These are phyloP conservation scores for Pseudocercospora ulei DNA, from an alignment of 2,329 filamentous ascomycete species.

Conservation along the genomic window DNA sequence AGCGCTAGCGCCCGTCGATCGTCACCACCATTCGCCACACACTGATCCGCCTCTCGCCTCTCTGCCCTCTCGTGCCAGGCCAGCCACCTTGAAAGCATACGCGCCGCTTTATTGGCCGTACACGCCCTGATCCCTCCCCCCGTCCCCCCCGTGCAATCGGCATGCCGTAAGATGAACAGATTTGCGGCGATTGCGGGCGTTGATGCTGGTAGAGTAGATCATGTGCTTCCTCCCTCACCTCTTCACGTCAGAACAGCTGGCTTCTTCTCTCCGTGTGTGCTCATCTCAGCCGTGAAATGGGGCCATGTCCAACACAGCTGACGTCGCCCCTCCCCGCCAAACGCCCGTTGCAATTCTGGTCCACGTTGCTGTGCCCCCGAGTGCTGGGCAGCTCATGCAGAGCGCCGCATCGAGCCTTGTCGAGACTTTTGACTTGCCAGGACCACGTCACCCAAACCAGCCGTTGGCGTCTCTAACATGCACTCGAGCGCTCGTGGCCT, in stretches of 20 bases:
- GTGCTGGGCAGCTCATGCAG: constrained; percentile 15
- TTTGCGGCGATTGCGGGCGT: neutral
- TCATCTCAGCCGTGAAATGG: constrained; percentile 11
- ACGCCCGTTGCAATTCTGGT: constrained; percentile 8
- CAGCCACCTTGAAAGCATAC: constrained; percentile 4
- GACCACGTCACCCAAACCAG: constrained; percentile 20
- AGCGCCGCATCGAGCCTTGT: constrained; percentile 8
- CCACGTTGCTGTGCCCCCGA: constrained; percentile 20
- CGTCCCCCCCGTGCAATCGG: no score
- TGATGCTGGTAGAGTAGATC: constrained; percentile 13
- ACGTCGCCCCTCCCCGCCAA: no score
- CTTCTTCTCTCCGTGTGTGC: constrained; percentile 3
- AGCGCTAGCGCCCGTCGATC: constrained; percentile 2
- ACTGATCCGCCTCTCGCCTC: no score
- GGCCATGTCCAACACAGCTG: constrained; percentile 8
- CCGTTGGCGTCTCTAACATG: no score
- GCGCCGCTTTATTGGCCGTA: no score
- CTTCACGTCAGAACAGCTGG: constrained; percentile 13
- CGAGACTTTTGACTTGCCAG: constrained; percentile 12
- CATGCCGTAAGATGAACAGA: constrained; percentile 7
- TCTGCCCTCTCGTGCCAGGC: constrained; percentile 10
- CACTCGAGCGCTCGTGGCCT: constrained; percentile 22
- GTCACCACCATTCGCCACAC: no score
- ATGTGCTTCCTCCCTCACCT: constrained; percentile 14
- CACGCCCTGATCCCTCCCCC: no score